These are phyloP conservation scores for Tuber melanosporum DNA, from an alignment of 495 filamentous ascomycete species.

Conservation along the genomic window DNA sequence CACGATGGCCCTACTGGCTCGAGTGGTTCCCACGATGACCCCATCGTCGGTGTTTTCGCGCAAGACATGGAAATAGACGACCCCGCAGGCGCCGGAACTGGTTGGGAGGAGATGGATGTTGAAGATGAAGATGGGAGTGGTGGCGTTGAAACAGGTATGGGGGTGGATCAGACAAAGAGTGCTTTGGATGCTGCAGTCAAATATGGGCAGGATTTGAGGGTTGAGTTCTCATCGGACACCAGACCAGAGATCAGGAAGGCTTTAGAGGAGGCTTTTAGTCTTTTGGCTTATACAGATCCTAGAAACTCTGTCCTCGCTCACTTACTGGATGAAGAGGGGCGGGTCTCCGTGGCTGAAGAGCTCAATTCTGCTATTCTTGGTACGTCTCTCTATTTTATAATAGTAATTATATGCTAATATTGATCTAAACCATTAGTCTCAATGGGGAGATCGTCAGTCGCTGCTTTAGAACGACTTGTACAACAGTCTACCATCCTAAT, in stretches of 20 bases:
- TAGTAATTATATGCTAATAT: slow-evolving; percentile 12
- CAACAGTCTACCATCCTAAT: slow-evolving; percentile 83
- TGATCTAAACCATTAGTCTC: slow-evolving; percentile 55
- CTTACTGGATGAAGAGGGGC: slow-evolving; percentile 66
- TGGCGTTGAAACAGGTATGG: slow-evolving; percentile 53
- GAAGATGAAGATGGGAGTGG: slow-evolving; percentile 50
- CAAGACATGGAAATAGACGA: slow-evolving; percentile 82
- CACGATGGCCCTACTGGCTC: slow-evolving; percentile 37
- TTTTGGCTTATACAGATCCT: slow-evolving; percentile 82
- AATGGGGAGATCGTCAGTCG: slow-evolving; percentile 78
- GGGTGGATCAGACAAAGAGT: slow-evolving; percentile 19
- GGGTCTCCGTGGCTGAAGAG: slow-evolving; percentile 82
- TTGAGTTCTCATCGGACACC: slow-evolving; percentile 66
- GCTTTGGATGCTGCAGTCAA: slow-evolving; percentile 59
- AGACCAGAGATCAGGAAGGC: slow-evolving; percentile 62
- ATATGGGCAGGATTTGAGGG: slow-evolving; percentile 73
- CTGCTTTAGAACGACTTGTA: slow-evolving; percentile 77
- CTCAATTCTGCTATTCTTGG: slow-evolving; percentile 89
- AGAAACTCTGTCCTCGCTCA: slow-evolving; percentile 65
- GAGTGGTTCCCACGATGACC: slow-evolving; percentile 38
- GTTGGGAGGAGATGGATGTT: slow-evolving; percentile 50
- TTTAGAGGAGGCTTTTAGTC: slow-evolving; percentile 76
- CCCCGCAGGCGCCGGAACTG: slow-evolving; percentile 45
- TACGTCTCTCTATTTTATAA: slow-evolving; percentile 46
- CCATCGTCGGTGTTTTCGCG: slow-evolving; percentile 52